Percentiles rank a stretch among this genome's conserved stretches.
These are phyloP conservation scores for Aureobasidium namibiae DNA, from an alignment of 2,329 filamentous ascomycete species.

Conservation along the genomic window DNA sequence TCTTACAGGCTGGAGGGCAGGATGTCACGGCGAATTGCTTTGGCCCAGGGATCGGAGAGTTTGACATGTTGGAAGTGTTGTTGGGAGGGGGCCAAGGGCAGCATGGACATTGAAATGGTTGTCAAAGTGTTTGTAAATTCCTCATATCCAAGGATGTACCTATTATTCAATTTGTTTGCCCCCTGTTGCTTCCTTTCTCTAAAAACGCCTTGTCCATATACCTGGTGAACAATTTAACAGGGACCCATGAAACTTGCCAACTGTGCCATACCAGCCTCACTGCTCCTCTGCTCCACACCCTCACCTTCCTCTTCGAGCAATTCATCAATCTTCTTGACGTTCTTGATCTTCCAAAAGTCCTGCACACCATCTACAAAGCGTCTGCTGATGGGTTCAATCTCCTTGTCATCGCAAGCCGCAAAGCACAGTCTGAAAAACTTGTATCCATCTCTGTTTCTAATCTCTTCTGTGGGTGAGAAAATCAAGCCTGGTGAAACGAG, in stretches of 20 bases:
- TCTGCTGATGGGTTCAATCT: slow-evolving; percentile 53
- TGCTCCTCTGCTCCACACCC: slow-evolving; percentile 6
- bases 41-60: slow-evolving; percentile 56
- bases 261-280: not conserved
- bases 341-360: slow-evolving; percentile 70
- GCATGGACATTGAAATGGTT: not conserved
- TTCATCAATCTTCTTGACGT: slow-evolving; percentile 56
- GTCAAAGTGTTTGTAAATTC: not conserved
- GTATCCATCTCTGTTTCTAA: slow-evolving; percentile 54
- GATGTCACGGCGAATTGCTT: slow-evolving; percentile 49
- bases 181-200: not conserved
- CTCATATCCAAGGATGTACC: too few species aligned
- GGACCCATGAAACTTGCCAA: slow-evolving; percentile 10
- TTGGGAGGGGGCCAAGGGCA: slow-evolving; percentile 17
- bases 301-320: slow-evolving; percentile 39
- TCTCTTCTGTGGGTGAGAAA: slow-evolving; percentile 60
- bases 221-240: not conserved
- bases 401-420: slow-evolving; percentile 68
- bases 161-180: too few species aligned
- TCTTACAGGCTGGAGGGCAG: slow-evolving; percentile 49
- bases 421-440: slow-evolving; percentile 74
- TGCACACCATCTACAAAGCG: slow-evolving; percentile 61
- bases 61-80: slow-evolving; percentile 43
- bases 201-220: not conserved
- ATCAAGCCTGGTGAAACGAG: slow-evolving; percentile 63